A percentile compares a stretch with the other conserved stretches of the same genome.
phyloP scores from a whole-genome alignment of 352 stramenopile genomes.

The Plasmopara muralis region DNA sequence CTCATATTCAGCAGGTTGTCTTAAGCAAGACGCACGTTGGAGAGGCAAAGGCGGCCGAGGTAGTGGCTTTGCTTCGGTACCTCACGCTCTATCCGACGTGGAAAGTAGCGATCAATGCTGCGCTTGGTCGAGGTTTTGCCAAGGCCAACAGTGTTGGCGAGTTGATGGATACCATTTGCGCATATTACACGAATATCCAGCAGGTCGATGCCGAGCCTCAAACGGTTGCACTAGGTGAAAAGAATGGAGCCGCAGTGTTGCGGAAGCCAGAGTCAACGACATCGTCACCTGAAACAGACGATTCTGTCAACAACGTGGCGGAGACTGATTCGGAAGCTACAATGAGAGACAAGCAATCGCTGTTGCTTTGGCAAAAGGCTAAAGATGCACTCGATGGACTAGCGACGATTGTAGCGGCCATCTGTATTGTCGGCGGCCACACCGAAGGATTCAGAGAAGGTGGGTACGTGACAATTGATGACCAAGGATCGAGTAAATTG shows the following conservation, averaged over 20 bases:
- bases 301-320: conserved; percentile 17
- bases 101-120: conserved; percentile 72
- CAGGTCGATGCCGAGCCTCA: conserved; percentile 4
- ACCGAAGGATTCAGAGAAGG: conserved; percentile 67
- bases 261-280: conserved; percentile 52
- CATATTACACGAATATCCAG: conserved; percentile 57
- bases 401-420: conserved; percentile 48
- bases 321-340: conserved; percentile 21
- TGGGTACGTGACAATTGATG: conserved; percentile 45
- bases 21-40: conserved; percentile 51
- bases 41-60: conserved; percentile 54
- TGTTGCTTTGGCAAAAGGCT: conserved; percentile 67
- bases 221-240: conserved; percentile 2
- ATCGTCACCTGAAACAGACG: conserved; percentile 54
- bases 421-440: conserved; percentile 68
- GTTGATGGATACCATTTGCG: conserved; percentile 54
- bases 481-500: conserved; percentile 14
- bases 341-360: conserved; percentile 55
- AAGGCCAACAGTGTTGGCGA: conserved; percentile 44
- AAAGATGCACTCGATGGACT: conserved; percentile 62
- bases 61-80: conserved; percentile 60
- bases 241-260: conserved; percentile 16
- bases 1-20: conserved; percentile 22
- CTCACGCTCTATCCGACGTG: conserved; percentile 71
- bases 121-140: conserved; percentile 41